Evolutionary conservation across 305 asterid species (phyloP).

Genomic region (Stenogyne calaminthoides): DNA sequence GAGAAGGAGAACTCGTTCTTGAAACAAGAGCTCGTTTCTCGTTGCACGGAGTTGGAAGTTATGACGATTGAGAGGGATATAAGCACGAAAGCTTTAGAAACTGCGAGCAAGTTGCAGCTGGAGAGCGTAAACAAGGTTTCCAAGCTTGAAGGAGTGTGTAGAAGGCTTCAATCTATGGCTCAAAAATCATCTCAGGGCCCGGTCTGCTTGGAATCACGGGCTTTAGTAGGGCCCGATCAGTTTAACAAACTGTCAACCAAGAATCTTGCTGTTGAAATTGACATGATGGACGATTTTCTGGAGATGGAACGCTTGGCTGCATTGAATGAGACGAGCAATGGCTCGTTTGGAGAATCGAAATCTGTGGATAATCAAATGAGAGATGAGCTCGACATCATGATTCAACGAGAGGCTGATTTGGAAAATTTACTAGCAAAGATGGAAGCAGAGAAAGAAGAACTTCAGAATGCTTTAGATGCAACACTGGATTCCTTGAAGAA

Average conservation of each 20-base stretch:
- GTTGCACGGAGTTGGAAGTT: conserved; percentile 46
- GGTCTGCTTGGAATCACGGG: conserved; percentile 47
- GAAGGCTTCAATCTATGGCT: conserved; percentile 51
- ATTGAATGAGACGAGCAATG: conserved; percentile 27
- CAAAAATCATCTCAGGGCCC: conserved; percentile 47
- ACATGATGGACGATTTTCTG: conserved; percentile 90
- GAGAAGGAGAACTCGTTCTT: conserved; percentile 63
- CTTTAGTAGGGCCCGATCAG: conserved; percentile 52
- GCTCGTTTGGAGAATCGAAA: conserved; percentile 34
- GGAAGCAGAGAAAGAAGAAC: conserved; percentile 53
- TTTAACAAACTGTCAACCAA: conserved; percentile 47
- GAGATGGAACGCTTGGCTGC: conserved; percentile 92
- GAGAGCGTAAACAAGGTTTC: conserved; percentile 70
- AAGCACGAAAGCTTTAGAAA: conserved; percentile 74
- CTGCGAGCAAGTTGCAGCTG: conserved; percentile 74
- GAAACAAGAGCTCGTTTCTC: conserved; percentile 50
- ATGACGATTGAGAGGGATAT: conserved; percentile 74
- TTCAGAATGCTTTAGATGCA: conserved; percentile 51
- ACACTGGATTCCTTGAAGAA: conserved; percentile 44
- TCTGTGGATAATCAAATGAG: conserved; percentile 37
- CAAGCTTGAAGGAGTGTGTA: conserved; percentile 74
- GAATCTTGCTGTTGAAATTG: conserved; percentile 53
- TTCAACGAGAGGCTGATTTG: conserved; percentile 42
- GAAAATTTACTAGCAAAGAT: conserved; percentile 42
- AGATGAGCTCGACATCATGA: conserved; percentile 50